Conservation (phyloP, 768 basidiomycete species). For the Rhodotorula diobovata region DNA sequence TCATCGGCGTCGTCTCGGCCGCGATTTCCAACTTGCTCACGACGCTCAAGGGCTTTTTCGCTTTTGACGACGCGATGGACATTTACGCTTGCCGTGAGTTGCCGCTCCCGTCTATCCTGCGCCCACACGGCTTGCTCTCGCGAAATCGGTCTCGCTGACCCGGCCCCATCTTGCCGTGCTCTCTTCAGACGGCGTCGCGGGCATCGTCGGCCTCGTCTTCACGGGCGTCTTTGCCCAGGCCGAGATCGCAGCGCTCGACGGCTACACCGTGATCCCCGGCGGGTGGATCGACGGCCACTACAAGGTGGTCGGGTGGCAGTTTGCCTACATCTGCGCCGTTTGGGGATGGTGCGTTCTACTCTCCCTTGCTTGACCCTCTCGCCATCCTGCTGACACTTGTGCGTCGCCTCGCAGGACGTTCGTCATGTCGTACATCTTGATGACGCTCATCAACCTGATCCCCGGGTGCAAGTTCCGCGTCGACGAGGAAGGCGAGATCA, state of each 20-base stretch:
- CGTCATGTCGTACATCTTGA: slow-evolving; percentile 38
- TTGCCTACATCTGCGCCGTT: slow-evolving; percentile 53
- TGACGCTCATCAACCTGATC: slow-evolving; percentile 53
- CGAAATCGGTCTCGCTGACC: neutral
- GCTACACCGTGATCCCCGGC: slow-evolving; percentile 58
- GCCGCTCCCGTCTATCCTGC: too few relatives aligned
- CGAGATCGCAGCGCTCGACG: slow-evolving; percentile 75
- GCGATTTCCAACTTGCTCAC: slow-evolving; percentile 92
- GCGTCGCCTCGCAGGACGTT: slow-evolving; percentile 52
- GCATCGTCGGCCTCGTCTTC: slow-evolving; percentile 54
- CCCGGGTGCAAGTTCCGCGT: slow-evolving; percentile 62
- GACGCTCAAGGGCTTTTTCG: slow-evolving; percentile 64
- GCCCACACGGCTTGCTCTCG: too few relatives aligned
- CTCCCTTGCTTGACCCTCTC: slow-evolving; percentile 51
- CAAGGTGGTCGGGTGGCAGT: slow-evolving; percentile 76
- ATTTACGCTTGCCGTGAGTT: slow-evolving; percentile 70
- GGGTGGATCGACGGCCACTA: slow-evolving; percentile 69
- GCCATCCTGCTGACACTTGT: slow-evolving; percentile 58
- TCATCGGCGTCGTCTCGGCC: slow-evolving; percentile 78
- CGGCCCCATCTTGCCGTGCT: neutral
- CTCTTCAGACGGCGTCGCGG: slow-evolving; percentile 46
- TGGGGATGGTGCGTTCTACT: slow-evolving; percentile 43
- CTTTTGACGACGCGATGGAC: slow-evolving; percentile 51
- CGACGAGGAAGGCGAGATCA: slow-evolving; percentile 51
- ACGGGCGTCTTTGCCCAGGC: slow-evolving; percentile 80